A percentile compares a stretch with the other conserved stretches of the same genome.
phyloP scores from a whole-genome alignment of 805 yeast species.

The Metschnikowia aberdeeniae region DNA sequence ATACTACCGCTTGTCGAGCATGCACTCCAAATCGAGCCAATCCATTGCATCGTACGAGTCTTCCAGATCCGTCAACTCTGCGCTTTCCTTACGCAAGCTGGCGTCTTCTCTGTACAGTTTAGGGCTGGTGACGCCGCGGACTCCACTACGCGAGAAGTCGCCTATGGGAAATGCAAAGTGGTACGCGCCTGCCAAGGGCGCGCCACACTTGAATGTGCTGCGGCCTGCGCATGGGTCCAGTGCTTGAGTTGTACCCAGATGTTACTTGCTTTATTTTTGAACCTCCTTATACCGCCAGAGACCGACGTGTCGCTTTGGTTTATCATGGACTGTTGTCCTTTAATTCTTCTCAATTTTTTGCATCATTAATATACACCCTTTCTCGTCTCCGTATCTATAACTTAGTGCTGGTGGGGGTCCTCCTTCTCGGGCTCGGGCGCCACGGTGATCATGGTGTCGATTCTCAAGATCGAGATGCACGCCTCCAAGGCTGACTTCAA shows the following conservation, averaged over 20 bases:
- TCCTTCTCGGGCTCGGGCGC: constrained; percentile 93
- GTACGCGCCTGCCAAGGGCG: constrained; percentile 2
- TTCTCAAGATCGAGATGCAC: constrained; percentile 93
- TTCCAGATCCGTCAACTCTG: constrained; percentile 8
- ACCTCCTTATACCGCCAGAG: neutral
- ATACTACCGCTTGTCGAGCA: constrained; percentile 19
- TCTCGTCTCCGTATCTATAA: neutral
- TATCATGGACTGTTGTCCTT: neutral
- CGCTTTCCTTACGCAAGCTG: constrained; percentile 14
- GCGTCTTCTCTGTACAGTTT: constrained; percentile 11
- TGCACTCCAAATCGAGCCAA: constrained; percentile 11
- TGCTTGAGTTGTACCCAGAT: neutral
- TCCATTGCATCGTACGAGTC: constrained; percentile 17
- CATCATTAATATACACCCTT: constrained; percentile 4
- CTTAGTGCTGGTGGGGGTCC: constrained; percentile 81
- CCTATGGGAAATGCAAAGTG: constrained; percentile 5
- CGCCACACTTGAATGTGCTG: constrained; percentile 1
- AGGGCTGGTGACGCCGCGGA: constrained; percentile 9
- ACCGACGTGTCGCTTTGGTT: neutral
- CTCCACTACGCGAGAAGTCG: constrained; percentile 17
- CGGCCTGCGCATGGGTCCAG: neutral
- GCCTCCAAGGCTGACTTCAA: constrained; percentile 97
- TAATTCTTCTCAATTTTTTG: neutral
- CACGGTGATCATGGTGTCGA: constrained; percentile 96
- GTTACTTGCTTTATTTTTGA: too few species aligned